Base-by-base conservation (phyloP, 2,329 filamentous ascomycete species). In the Phoma sp. region DNA sequence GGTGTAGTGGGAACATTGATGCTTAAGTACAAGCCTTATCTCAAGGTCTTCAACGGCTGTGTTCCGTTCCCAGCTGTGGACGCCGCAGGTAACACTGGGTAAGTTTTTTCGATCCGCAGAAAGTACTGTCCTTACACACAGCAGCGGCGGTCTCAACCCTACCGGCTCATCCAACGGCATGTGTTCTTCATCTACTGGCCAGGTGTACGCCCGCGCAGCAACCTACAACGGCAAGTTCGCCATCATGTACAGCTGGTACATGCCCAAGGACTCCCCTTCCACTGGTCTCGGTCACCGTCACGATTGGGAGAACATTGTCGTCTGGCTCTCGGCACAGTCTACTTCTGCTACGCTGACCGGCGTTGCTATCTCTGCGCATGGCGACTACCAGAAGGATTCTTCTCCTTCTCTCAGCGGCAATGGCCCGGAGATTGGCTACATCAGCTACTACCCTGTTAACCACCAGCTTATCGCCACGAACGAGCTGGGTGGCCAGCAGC, bases 51-150 rank as follows among this genome's bases (percentile, higher is more conserved):
- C 14, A 82, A 83, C 61, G 85, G 85, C 40, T 88, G 85, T 57
- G 84, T 87, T 7, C 83, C 85, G 0, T 88, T 85, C 64, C 84
- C 85, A 0, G 85, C 81, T 1, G 85, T 88, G 1, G 82, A 88
- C 57, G 77, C 78, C 0, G 69, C 74, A 0, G 86, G 85, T 2
- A 78, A 87, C 60, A 86, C 82, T 13, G 77, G 79, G 84, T 86
- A 68, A 55, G 76, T 61, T 11, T n/a, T 8, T 33, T 23, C 11
- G 18, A 3, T 7, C 9, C 7, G 11, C 13, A 29, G 6, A 11
- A n/a, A 33, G 10, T 10, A 11, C 13, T 33, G 6, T 27, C 11
- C 32, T 52, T 8, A 52, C 49, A 13, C 25, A 35, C 25, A 38
- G 43, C 24, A 82, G 79, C 42, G 79, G 73, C 38, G 80, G 80